Evolutionary conservation across 2,329 filamentous ascomycete genomes (phyloP).

Genomic region (Penicillium sp.): DNA sequence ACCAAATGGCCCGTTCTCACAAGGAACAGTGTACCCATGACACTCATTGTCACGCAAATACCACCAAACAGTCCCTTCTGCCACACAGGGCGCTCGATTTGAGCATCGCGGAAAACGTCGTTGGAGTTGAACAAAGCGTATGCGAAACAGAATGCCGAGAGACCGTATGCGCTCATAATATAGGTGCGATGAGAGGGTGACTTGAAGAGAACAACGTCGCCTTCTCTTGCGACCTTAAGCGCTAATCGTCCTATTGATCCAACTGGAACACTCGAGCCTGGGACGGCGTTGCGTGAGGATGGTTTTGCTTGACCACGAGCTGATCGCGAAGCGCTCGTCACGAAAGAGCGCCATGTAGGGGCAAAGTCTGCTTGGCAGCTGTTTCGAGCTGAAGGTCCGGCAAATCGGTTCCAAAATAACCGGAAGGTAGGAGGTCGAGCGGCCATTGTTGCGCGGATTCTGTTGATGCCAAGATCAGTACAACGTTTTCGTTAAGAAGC

Average conservation of each 20-base stretch:
- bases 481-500: background rate
- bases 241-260: slow-evolving; percentile 51
- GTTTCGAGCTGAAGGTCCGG: slow-evolving; percentile 17
- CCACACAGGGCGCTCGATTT: slow-evolving; percentile 56
- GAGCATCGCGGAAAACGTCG: slow-evolving; percentile 50
- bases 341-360: slow-evolving; percentile 31
- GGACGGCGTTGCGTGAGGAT: background rate
- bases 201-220: slow-evolving; percentile 63
- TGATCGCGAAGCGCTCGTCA: slow-evolving; percentile 29
- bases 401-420: slow-evolving; percentile 27
- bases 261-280: background rate
- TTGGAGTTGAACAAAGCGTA: slow-evolving; percentile 56
- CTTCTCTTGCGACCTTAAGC: slow-evolving; percentile 53
- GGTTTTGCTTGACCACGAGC: slow-evolving; percentile 11
- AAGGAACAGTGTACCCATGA: slow-evolving; percentile 61
- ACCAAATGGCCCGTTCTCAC: slow-evolving; percentile 60
- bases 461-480: slow-evolving; percentile 14
- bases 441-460: slow-evolving; percentile 29
- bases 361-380: slow-evolving; percentile 10
- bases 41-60: slow-evolving; percentile 60
- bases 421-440: slow-evolving; percentile 28
- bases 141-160: slow-evolving; percentile 54
- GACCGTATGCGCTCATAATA: slow-evolving; percentile 59
- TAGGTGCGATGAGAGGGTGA: slow-evolving; percentile 65
- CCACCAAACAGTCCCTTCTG: slow-evolving; percentile 58